Evolutionary conservation across 306 rosid genomes (phyloP).

Genomic region (Castanea crenata): DNA sequence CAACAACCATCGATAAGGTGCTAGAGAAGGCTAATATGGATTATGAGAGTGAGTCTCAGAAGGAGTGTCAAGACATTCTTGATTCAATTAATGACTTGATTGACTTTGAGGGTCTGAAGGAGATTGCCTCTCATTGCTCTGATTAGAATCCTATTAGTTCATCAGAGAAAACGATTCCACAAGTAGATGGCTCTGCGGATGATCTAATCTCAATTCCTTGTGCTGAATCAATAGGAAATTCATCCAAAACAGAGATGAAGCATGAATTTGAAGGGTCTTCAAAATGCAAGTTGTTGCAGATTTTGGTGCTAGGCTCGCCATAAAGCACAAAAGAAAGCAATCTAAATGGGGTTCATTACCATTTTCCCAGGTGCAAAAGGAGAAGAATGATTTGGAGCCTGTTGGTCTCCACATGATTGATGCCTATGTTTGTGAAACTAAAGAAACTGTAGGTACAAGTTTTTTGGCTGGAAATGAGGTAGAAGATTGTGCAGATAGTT

Average conservation of each 20-base stretch:
- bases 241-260: constrained; percentile 2
- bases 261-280: constrained; percentile 23
- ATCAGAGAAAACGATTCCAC: constrained; percentile 48
- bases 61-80: too few species aligned
- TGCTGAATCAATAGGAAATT: constrained; percentile 30
- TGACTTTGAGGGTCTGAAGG: background rate
- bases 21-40: too few species aligned
- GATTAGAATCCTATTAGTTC: constrained; percentile 16
- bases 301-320: constrained; percentile 24
- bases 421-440: too few species aligned
- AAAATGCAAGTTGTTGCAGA: constrained; percentile 25
- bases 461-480: too few species aligned
- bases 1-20: too few species aligned
- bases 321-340: constrained; percentile 45
- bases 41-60: too few species aligned
- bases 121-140: too few species aligned
- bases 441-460: too few species aligned
- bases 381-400: constrained; percentile 15
- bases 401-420: constrained; percentile 2
- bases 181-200: constrained; percentile 69
- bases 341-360: constrained; percentile 62
- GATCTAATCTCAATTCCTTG: constrained; percentile 46
- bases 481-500: too few species aligned
- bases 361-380: constrained; percentile 23
- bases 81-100: too few species aligned